Evolutionary conservation across 2,329 filamentous ascomycete genomes (phyloP), one percentile per base, ranked within the genome.

Genomic region (Diaporthe nobilis): DNA sequence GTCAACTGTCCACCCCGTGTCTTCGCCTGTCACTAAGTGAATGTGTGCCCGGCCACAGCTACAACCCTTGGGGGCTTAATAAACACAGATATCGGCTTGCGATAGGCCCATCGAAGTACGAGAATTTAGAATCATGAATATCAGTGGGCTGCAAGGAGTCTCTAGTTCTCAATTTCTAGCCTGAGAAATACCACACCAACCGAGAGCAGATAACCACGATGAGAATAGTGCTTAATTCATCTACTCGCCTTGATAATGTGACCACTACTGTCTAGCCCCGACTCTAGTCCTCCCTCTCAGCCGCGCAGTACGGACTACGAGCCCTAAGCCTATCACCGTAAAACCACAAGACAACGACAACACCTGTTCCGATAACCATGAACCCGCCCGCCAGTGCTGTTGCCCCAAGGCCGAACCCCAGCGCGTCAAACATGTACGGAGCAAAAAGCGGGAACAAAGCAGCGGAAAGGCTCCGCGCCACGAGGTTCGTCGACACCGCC

Each of bases 401-500:
- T 1, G 70, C 70, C 5, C 55, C 70, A 1, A 72, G 57, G 2
- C 55, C 70, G 39, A 71, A 71, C 1, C 68, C 68, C 0, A 60
- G 42, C 8, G 68, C 68, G 6, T 71, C 42, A 15, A 60, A 61
- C 70, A 72, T 61, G 55, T 72, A 72, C 22, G 70, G 70, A 0
- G 70, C 70, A 20, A 72, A 72, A 1, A 74, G 72, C 39, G 72
- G 72, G 60, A 74, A 67, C 28, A 55, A 10, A 3, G 47, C 51
- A 1, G 60, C 39, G 4, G 61, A 39, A 2, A 80, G 42, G 22
- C 77, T 78, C 8, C 78, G 77, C 15, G 77, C 44, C 9, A 79
- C 74, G 1, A 77, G 34, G 28, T 57, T 63, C 0, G 88, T 88
- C 0, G 88, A 88, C 72, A 89, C 85, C 0, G 79, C 81, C 4